Base-by-base conservation (phyloP, 805 yeast genomes). In the Starmerella ratchasimensis region DNA sequence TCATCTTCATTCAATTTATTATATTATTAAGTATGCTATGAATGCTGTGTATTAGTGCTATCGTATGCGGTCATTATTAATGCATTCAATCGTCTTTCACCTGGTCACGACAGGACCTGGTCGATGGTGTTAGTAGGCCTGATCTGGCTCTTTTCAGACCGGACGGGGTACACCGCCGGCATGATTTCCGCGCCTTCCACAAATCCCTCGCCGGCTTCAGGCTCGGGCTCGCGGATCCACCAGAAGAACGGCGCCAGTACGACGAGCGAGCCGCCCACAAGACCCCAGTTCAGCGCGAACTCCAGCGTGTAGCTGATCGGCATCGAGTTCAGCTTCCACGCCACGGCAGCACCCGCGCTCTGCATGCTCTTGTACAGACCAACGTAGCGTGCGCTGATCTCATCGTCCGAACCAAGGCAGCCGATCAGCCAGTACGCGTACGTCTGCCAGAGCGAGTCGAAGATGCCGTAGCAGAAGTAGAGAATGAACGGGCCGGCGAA, bases 351-450 rank as follows among this genome's bases (percentile, higher is more conserved):
- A 52, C 76, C 76, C 8, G 77, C 78, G 28, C 74, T 66, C 57
- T 74, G 80, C 41, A 74, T 55, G 40, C 75, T 72, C 60, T 74
- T 74, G 60, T 72, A 74, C 54, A 69, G 69, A 28, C 77, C 77
- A 15, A 75, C 74, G 19, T 44, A 44, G 23, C 48, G 70, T 69
- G 41, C 72, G 54, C 19, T 76, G 72, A 28, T 63, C 59, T 53
- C 67, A 69, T 57, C 71, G 65, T 41, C 41, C 14, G 34, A 28
- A 14, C 45, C 43, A 39, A 74, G 53, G 30, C 75, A 65, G 31
- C 80, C 79, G 59, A 74, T 59, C 30, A 68, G 45, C 74, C 77
- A 74, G 57, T 71, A 69, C 35, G 66, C 61, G 49, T 57, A 72
- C 18, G 73, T 63, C 56, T 74, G 80, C 65, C 65, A 74, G 36